These are phyloP conservation scores for Wallacemonas collosoma DNA, from an alignment of 208 protist genomes.

Conservation along the genomic window DNA sequence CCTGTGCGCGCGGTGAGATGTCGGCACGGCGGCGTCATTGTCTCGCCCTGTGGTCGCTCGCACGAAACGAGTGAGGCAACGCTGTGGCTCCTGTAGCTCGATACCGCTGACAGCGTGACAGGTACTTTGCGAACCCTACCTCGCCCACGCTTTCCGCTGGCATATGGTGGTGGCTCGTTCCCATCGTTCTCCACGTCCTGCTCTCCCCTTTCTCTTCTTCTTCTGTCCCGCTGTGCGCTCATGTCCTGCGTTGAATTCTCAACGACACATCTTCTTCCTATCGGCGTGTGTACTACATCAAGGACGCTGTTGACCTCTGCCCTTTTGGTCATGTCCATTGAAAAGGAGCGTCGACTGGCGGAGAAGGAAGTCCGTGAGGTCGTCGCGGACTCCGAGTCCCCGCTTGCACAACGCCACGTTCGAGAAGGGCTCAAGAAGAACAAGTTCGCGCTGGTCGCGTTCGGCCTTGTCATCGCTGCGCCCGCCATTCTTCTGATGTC, in stretches of 20 bases:
- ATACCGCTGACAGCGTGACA: background rate
- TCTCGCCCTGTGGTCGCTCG: too few relatives aligned
- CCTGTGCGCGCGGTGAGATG: too few relatives aligned
- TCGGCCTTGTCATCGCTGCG: slow-evolving; percentile 41
- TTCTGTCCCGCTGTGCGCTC: too few relatives aligned
- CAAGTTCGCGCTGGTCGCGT: slow-evolving; percentile 60
- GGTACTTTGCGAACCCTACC: background rate
- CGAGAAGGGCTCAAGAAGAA: slow-evolving; percentile 71
- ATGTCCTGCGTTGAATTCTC: too few relatives aligned
- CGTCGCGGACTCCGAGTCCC: slow-evolving; percentile 65
- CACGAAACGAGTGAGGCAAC: too few relatives aligned
- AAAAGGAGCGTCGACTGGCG: slow-evolving; percentile 45
- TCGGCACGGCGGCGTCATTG: too few relatives aligned
- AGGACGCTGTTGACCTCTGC: background rate
- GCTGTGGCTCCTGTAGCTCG: background rate
- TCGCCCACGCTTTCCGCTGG: background rate
- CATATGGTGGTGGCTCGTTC: too few relatives aligned
- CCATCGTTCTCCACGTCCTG: too few relatives aligned
- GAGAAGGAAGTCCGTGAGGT: slow-evolving; percentile 62
- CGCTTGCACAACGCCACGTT: slow-evolving; percentile 65
- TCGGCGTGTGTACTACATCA: too few relatives aligned
- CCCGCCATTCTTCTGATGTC: slow-evolving; percentile 56
- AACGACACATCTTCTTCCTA: too few relatives aligned
- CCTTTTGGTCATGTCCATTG: slow-evolving; percentile 25
- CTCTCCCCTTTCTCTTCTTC: too few relatives aligned